Evolutionary conservation across 805 yeast species (phyloP).

Genomic region (Teunomyces gatunensis): DNA sequence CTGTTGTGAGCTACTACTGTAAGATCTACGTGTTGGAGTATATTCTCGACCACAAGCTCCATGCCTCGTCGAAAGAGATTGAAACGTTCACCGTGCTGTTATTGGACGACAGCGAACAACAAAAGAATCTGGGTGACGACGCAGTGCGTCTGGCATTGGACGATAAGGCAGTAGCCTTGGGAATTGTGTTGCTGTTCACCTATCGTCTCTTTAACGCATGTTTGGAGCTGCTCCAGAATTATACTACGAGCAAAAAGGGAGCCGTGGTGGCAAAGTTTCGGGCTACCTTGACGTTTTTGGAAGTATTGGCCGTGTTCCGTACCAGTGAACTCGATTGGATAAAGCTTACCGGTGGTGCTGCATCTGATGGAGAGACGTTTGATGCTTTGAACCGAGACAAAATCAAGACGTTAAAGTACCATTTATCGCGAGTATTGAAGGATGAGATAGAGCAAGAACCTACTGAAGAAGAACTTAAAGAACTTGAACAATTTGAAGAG

Average conservation of each 20-base stretch:
- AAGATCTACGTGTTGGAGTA: slow-evolving; percentile 66
- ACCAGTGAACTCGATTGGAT: slow-evolving; percentile 30
- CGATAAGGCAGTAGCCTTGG: slow-evolving; percentile 44
- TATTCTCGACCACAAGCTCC: slow-evolving; percentile 60
- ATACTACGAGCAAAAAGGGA: slow-evolving; percentile 24
- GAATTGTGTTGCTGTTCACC: slow-evolving; percentile 29
- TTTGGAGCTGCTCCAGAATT: slow-evolving; percentile 22
- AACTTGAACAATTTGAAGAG: not conserved
- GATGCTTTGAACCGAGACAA: slow-evolving; percentile 28
- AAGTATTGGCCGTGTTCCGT: slow-evolving; percentile 24
- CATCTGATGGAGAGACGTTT: slow-evolving; percentile 22
- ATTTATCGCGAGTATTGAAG: slow-evolving; percentile 37
- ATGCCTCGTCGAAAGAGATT: slow-evolving; percentile 51
- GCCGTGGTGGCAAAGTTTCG: slow-evolving; percentile 31
- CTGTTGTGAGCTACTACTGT: slow-evolving; percentile 72
- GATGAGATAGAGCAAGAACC: slow-evolving; percentile 32
- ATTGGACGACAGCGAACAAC: slow-evolving; percentile 67
- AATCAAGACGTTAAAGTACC: slow-evolving; percentile 35
- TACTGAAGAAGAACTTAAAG: slow-evolving; percentile 14
- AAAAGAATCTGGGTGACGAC: slow-evolving; percentile 43
- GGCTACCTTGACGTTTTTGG: slow-evolving; percentile 36
- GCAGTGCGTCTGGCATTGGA: slow-evolving; percentile 49
- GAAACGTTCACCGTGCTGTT: slow-evolving; percentile 60
- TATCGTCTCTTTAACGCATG: slow-evolving; percentile 36
- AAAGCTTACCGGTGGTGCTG: slow-evolving; percentile 36